phyloP scores from a whole-genome alignment of 441 rosid species.

The Omphalea diandra region DNA sequence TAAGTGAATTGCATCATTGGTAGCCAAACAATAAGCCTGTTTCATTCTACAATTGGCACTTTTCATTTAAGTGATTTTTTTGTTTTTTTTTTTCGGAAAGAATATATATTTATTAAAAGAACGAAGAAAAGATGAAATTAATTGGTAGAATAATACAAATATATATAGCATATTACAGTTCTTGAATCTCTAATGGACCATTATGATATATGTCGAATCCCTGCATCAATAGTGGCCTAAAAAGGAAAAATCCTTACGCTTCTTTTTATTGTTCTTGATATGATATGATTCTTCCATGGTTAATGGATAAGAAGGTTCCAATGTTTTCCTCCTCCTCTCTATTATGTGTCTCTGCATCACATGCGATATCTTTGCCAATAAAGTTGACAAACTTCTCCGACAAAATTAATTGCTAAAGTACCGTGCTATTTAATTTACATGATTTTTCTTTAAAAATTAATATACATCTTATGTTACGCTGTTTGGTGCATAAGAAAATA shows the following conservation, averaged over 20 bases:
- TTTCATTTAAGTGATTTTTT: too few relatives aligned
- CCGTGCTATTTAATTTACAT: not conserved
- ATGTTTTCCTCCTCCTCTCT: not conserved
- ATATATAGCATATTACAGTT: not conserved
- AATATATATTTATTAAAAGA: too few relatives aligned
- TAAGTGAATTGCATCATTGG: too few relatives aligned
- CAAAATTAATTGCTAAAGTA: not conserved
- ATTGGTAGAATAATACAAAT: too few relatives aligned
- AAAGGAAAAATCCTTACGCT: not conserved
- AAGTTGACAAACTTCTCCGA: not conserved
- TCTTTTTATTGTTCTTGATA: not conserved
- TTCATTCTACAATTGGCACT: too few relatives aligned
- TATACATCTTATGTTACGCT: too few relatives aligned
- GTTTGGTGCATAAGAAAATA: too few relatives aligned
- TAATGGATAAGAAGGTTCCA: not conserved
- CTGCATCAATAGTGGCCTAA: not conserved
- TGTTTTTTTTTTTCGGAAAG: too few relatives aligned
- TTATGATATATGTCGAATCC: conserved; percentile 6
- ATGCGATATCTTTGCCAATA: not conserved
- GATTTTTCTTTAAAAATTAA: too few relatives aligned
- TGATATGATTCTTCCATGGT: conserved; percentile 1
- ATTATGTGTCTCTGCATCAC: not conserved
- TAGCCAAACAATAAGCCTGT: too few relatives aligned
- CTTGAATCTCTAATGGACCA: not conserved
- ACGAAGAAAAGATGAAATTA: too few relatives aligned